phyloP scores from a whole-genome alignment of 345 rosid species.

The Clarkia xantiana region DNA sequence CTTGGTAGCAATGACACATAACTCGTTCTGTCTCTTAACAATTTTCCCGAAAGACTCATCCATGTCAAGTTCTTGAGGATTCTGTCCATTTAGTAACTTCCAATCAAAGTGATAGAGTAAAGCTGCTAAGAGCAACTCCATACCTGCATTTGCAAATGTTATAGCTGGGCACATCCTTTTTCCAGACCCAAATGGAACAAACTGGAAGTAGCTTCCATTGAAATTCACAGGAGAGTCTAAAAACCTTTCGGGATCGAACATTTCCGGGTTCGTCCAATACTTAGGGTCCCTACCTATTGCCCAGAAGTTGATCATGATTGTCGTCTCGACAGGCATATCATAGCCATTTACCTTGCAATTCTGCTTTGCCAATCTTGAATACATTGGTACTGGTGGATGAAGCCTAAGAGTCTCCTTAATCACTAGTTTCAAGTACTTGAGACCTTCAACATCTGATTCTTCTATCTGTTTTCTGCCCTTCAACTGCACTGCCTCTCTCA shows the following conservation, averaged over 20 bases:
- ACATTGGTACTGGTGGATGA: constrained; percentile 5
- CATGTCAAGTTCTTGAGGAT: constrained; percentile 7
- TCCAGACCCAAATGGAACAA: constrained; percentile 12
- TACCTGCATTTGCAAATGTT: neutral
- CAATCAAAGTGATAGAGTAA: constrained; percentile 14
- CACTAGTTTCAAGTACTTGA: constrained; percentile 7
- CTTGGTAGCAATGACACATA: no score
- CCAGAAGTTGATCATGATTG: constrained; percentile 6
- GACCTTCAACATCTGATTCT: constrained; percentile 7
- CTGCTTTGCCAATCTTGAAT: constrained; percentile 4
- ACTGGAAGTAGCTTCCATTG: constrained; percentile 6
- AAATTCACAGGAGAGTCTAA: constrained; percentile 4
- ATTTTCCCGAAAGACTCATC: constrained; percentile 5
- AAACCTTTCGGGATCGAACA: constrained; percentile 9
- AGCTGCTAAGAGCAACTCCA: constrained; percentile 11
- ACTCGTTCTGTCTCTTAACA: neutral
- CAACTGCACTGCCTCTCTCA: neutral
- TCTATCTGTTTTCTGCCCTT: neutral
- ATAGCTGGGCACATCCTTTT: constrained; percentile 13
- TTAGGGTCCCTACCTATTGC: constrained; percentile 14
- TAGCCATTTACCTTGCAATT: constrained; percentile 3
- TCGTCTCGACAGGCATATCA: constrained; percentile 10
- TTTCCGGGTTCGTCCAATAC: constrained; percentile 5
- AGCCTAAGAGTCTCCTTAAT: constrained; percentile 11
- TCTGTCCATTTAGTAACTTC: constrained; percentile 7